phyloP scores from a whole-genome alignment of 148 eudicot genomes.

The Nyssa sinensis region DNA sequence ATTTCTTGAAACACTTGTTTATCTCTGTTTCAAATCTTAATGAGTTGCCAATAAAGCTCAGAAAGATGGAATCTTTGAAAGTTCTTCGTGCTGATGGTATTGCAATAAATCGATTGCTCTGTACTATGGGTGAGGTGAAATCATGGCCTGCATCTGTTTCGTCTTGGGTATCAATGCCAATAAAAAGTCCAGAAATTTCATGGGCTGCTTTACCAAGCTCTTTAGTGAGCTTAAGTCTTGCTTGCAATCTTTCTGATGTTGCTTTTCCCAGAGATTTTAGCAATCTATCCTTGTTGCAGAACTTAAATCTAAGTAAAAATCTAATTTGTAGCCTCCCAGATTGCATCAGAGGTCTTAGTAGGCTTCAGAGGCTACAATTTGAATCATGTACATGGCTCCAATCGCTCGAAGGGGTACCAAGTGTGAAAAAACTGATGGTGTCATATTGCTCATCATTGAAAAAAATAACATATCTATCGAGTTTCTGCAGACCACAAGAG shows the following conservation, averaged over 20 bases:
- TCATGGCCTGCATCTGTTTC: not conserved
- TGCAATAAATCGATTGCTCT: not conserved
- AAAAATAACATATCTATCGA: not conserved
- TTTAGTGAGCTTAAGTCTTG: constrained; percentile 4
- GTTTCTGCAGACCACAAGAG: too few species aligned
- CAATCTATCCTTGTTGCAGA: not conserved
- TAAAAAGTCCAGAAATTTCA: not conserved
- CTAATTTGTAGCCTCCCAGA: not conserved
- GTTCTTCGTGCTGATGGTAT: not conserved
- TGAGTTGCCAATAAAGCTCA: not conserved
- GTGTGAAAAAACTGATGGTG: too few species aligned
- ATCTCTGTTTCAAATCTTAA: constrained; percentile 6
- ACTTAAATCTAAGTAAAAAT: not conserved
- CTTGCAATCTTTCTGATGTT: constrained; percentile 3
- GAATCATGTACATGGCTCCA: not conserved
- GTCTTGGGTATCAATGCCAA: not conserved
- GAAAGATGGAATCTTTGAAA: not conserved
- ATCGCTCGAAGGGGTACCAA: not conserved
- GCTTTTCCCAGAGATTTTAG: not conserved
- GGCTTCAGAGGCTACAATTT: not conserved
- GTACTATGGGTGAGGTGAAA: not conserved
- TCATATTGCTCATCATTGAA: not conserved
- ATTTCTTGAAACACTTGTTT: constrained; percentile 7
- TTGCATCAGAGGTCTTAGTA: constrained; percentile 1
- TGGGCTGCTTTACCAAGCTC: constrained; percentile 8